Base-by-base conservation (phyloP, 2,329 filamentous ascomycete species). In the Beauveria sp. region DNA sequence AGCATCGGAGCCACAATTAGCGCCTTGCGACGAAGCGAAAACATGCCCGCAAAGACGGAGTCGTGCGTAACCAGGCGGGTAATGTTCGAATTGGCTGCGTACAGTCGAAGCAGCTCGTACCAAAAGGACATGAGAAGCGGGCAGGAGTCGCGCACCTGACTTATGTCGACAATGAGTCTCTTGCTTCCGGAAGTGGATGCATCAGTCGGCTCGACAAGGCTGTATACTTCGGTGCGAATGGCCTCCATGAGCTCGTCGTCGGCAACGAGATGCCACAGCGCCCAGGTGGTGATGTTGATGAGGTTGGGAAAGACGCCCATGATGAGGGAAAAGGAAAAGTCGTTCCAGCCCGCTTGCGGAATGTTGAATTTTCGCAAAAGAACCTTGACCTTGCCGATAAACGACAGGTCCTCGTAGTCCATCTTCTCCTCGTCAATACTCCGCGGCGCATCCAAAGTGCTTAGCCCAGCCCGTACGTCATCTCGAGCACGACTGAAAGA, bases 101-200 rank as follows among this genome's bases (percentile, higher is more conserved):
- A 60, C 12, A 60, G 7, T 7, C 58, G 58, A n/a, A 60, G 58
- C 50, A 60, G 42, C 42, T 60, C 58, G 50, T 60, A 60, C 50
- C 58, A 60, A n/a, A 53, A 46, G 8, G 58, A 60, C 58, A 60
- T 60, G 49, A 60, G 58, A 10, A 60, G 50, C 58, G 58, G 58
- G 38, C 58, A 60, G 8, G 49, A 46, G 12, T 60, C 58, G 42
- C 58, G 58, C 40, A 60, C 58, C 40, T 38, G 50, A 42, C 58
- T 54, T 5, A 60, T 53, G 50, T 60, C 58, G 9, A 60, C 50
- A 8, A 24, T 12, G 7, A 48, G 46, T 42, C 43, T 14, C 50
- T 20, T 28, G 22, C 22, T 45, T 7, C 16, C 38, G 12, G 40
- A 3, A 1, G 3, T 16, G 1, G 58, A 42, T 5, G 14, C 28